These are phyloP conservation scores for Starmerella vaccinii DNA, from an alignment of 805 yeast species.

Conservation along the genomic window DNA sequence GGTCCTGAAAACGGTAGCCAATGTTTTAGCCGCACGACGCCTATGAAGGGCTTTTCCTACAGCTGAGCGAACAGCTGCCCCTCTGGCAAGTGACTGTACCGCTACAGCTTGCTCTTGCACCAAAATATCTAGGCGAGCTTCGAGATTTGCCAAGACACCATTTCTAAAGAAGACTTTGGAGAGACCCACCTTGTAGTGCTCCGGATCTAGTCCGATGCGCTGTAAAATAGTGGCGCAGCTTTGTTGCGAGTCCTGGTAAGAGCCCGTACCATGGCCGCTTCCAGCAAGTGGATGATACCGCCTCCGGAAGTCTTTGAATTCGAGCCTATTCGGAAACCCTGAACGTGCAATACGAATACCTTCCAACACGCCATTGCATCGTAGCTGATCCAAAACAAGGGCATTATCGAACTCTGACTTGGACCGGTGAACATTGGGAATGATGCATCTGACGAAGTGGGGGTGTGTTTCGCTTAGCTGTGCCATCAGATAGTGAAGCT, in stretches of 20 bases:
- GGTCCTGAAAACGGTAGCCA: conserved; percentile 50
- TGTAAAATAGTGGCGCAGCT: conserved; percentile 60
- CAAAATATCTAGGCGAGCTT: conserved; percentile 59
- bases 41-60: conserved; percentile 44
- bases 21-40: conserved; percentile 57
- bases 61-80: conserved; percentile 45
- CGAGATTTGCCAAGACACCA: conserved; percentile 69
- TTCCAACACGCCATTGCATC: conserved; percentile 96
- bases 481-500: conserved; percentile 56
- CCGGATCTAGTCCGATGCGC: conserved; percentile 49
- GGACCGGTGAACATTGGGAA: conserved; percentile 71
- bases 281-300: conserved; percentile 65
- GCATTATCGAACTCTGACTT: conserved; percentile 62
- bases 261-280: conserved; percentile 25
- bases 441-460: conserved; percentile 90
- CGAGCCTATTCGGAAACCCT: conserved; percentile 89
- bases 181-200: conserved; percentile 55
- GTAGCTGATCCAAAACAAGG: conserved; percentile 74
- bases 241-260: conserved; percentile 44
- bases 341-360: conserved; percentile 96
- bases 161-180: conserved; percentile 67
- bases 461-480: conserved; percentile 78
- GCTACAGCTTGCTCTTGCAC: conserved; percentile 45
- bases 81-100: conserved; percentile 59
- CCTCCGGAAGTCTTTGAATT: conserved; percentile 65